phyloP scores from a whole-genome alignment of 441 rosid species.

The Bruguiera hainesii region DNA sequence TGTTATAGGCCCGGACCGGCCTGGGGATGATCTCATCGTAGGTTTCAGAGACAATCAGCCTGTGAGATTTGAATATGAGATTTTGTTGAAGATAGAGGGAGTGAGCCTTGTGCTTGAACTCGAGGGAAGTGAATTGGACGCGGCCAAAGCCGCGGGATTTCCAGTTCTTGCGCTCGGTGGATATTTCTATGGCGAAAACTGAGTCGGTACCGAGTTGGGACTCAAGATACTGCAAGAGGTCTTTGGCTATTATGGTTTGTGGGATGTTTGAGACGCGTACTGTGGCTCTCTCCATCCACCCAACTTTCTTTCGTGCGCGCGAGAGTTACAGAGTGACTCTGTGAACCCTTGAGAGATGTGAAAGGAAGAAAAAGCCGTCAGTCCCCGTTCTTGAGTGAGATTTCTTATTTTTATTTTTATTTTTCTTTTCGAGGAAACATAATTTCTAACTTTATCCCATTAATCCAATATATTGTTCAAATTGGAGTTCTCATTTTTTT shows the following conservation, averaged over 20 bases:
- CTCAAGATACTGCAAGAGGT: constrained; percentile 61
- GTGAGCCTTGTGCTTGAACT: constrained; percentile 38
- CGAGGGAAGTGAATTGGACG: constrained; percentile 68
- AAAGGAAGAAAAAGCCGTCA: too few relatives aligned
- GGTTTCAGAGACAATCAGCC: constrained; percentile 49
- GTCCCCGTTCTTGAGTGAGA: too few relatives aligned
- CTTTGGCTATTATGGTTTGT: constrained; percentile 54
- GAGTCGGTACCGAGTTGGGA: constrained; percentile 59
- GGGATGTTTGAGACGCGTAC: constrained; percentile 60
- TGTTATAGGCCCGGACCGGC: constrained; percentile 39
- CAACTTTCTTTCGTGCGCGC: too few relatives aligned
- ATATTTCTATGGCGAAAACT: constrained; percentile 72
- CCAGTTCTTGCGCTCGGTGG: constrained; percentile 62
- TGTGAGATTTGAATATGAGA: constrained; percentile 49
- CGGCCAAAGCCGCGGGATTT: constrained; percentile 77
- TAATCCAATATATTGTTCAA: too few relatives aligned
- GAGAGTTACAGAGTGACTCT: too few relatives aligned
- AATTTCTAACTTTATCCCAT: too few relatives aligned
- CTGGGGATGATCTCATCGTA: constrained; percentile 68
- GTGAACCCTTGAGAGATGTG: too few relatives aligned
- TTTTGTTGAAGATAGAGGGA: constrained; percentile 39
- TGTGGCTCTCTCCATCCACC: constrained; percentile 43
- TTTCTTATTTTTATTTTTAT: too few relatives aligned
- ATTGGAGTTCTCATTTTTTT: too few relatives aligned
- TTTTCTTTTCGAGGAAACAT: too few relatives aligned